Evolutionary conservation across 495 filamentous ascomycete species (phyloP), one percentile per base, ranked within the genome.

Genomic region (Penicillium lividum): DNA sequence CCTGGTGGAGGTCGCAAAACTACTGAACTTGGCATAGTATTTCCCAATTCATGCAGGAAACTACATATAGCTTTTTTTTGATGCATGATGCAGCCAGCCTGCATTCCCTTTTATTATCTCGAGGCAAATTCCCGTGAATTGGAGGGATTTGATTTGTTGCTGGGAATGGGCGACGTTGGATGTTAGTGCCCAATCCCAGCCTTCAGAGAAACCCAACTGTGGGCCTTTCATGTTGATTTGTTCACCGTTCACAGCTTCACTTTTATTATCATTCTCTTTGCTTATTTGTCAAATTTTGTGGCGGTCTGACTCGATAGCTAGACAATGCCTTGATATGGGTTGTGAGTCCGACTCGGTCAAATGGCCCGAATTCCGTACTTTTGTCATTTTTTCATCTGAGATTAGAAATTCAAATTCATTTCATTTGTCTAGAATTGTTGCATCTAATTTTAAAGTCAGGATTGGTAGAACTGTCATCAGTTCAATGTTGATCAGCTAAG

Each of bases 131-230:
- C 1, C 33, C 43, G 49, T 49, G 47, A 42, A 51, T 16, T 43
- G 46, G 38, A 47, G 27, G 15, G n/a, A 48, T 40, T 61, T 18
- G 52, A 51, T 55, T 52, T 51, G 42, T 38, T 56, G 54, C 38
- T 44, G 38, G 36, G 28, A 34, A 51, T 53, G 44, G 47, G 36
- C 29, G 55, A 38, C 51, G 45, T 51, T 46, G 7, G 30, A 5
- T 16, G 48, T 68, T 63, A 42, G 61, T 68, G 65, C 65, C 65
- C 65, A 66, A 68, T 68, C 62, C 62, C 61, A 62, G 60, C 59
- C 63, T 63, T 27, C 45, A 29, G 29, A 53, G 50, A 38, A 63
- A 59, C 63, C 65, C 57, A 68, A 63, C 45, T 54, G 58, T 52
- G 49, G 59, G 59, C 59, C 63, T 63, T 49, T 57, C 53, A 55